Evolutionary conservation across 2,329 filamentous ascomycete species (phyloP), one percentile per base, ranked within the genome.

Genomic region (Verticillium longisporum): DNA sequence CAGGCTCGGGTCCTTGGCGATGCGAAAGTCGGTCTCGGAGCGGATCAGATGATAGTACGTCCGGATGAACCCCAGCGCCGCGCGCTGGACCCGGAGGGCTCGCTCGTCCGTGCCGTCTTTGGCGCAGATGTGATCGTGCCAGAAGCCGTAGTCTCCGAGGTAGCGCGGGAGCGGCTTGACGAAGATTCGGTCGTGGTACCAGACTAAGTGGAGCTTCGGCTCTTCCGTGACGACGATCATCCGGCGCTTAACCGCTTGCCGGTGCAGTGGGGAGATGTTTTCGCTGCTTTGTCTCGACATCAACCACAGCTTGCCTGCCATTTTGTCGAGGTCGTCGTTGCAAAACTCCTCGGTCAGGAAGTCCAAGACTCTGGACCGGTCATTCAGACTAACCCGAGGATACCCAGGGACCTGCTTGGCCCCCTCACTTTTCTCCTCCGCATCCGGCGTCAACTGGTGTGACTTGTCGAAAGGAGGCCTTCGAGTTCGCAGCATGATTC

Each of bases 1-100:
- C 18, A 66, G 56, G 4, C 18, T 53, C 18, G 3, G 1, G 7
- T 53, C 45, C 9, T 53, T n/a, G 1, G 74, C 75, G 14, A 77
- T 73, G 4, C 55, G 18, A 32, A 77, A 71, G 62, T 78, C 76
- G 38, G 69, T 72, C 61, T 73, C 66, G 59, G 70, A 67, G 0
- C 38, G 58, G 4, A 78, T 66, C 1, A 78, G 65, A 10, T 66
- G 60, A 2, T 63, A 58, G 62, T 76, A 77, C 3, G 70, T 69
- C 31, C 66, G 61, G 1, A 78, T 61, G 34, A 74, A 71, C 2
- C 75, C 75, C 21, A 71, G 63, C 1, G 70, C 69, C 31, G 61
- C 65, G 57, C 32, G 60, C 26, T 56, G 57, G 33, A 68, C 33
- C 13, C 60, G 55, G 6, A 18, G n/a, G 18, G 6, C 18, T 10